A percentile compares a stretch with the other conserved stretches of the same genome.
Evolutionary conservation across 1,284 basidiomycete genomes (phyloP).

Genomic region (Cystobasidiaceae sp.): DNA sequence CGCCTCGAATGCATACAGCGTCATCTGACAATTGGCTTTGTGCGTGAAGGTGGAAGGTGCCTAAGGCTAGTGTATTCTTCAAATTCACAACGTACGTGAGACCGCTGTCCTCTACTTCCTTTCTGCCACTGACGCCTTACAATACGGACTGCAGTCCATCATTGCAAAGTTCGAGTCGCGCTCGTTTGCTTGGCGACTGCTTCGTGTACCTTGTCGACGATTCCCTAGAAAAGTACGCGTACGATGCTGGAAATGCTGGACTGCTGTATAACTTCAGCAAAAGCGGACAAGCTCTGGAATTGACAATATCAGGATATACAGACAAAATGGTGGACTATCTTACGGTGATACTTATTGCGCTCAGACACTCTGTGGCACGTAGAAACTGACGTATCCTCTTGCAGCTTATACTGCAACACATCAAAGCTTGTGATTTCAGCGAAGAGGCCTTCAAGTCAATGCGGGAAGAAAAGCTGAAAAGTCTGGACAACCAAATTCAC

Average conservation of each 20-base stretch:
- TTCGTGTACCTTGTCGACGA: slow-evolving; percentile 82
- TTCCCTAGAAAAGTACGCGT: slow-evolving; percentile 79
- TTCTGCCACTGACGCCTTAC: not conserved
- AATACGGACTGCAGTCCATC: not conserved
- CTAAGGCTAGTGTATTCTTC: slow-evolving; percentile 6
- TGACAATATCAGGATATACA: slow-evolving; percentile 73
- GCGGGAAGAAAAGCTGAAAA: slow-evolving; percentile 69
- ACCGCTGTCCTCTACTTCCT: not conserved
- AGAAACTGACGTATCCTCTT: not conserved
- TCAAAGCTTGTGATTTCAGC: slow-evolving; percentile 64
- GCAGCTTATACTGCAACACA: slow-evolving; percentile 65
- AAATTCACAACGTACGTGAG: slow-evolving; percentile 50
- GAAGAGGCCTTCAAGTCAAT: slow-evolving; percentile 70
- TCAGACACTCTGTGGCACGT: slow-evolving; percentile 37
- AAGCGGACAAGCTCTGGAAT: slow-evolving; percentile 59
- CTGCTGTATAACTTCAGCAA: slow-evolving; percentile 67
- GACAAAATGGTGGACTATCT: slow-evolving; percentile 82
- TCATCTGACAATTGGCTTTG: slow-evolving; percentile 55
- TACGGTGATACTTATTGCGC: slow-evolving; percentile 52
- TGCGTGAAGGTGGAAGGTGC: slow-evolving; percentile 8
- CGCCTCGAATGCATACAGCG: slow-evolving; percentile 77
- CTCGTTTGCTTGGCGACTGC: slow-evolving; percentile 46
- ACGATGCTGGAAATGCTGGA: slow-evolving; percentile 86
- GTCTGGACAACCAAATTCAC: slow-evolving; percentile 59
- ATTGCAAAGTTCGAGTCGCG: not conserved